These are phyloP conservation scores for Tuber borchii DNA, from an alignment of 495 filamentous ascomycete genomes.

Conservation along the genomic window DNA sequence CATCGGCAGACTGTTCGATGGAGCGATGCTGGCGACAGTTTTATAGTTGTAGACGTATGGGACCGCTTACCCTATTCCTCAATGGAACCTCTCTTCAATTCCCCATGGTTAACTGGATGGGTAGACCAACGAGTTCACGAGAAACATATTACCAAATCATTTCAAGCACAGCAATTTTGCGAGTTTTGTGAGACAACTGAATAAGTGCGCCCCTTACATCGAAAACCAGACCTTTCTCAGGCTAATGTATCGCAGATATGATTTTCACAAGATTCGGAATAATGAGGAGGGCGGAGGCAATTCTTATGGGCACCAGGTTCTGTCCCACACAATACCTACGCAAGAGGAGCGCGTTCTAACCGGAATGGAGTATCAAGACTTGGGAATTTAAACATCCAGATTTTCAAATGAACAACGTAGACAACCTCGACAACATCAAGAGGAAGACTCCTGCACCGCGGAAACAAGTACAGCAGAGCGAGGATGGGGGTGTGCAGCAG, in stretches of 20 bases:
- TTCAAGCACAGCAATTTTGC: slow-evolving; percentile 99
- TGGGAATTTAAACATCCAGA: slow-evolving; percentile 99
- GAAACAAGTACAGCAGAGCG: slow-evolving; percentile 64
- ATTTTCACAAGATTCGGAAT: slow-evolving; percentile 98
- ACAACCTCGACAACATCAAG: slow-evolving; percentile 92
- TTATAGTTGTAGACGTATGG: slow-evolving; percentile 90
- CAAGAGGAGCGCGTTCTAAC: background rate
- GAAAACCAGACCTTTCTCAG: slow-evolving; percentile 8
- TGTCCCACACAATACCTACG: slow-evolving; percentile 36
- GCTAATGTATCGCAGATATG: slow-evolving; percentile 44
- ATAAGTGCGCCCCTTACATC: slow-evolving; percentile 62
- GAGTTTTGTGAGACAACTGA: slow-evolving; percentile 95
- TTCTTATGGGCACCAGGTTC: slow-evolving; percentile 83
- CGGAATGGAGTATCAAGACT: slow-evolving; percentile 18
- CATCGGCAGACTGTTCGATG: slow-evolving; percentile 91
- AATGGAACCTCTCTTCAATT: background rate
- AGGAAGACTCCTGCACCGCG: slow-evolving; percentile 90
- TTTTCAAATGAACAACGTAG: slow-evolving; percentile 91
- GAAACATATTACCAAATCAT: slow-evolving; percentile 92
- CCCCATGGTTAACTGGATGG: slow-evolving; percentile 16
- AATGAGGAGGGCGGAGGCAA: slow-evolving; percentile 88
- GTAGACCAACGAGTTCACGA: slow-evolving; percentile 97
- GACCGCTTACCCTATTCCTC: background rate
- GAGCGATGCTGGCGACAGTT: slow-evolving; percentile 90
- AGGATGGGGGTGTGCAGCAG: slow-evolving; percentile 75